Evolutionary conservation across 2,329 filamentous ascomycete species (phyloP), one percentile per base, ranked within the genome.

Genomic region (Ceratocystis papillata): DNA sequence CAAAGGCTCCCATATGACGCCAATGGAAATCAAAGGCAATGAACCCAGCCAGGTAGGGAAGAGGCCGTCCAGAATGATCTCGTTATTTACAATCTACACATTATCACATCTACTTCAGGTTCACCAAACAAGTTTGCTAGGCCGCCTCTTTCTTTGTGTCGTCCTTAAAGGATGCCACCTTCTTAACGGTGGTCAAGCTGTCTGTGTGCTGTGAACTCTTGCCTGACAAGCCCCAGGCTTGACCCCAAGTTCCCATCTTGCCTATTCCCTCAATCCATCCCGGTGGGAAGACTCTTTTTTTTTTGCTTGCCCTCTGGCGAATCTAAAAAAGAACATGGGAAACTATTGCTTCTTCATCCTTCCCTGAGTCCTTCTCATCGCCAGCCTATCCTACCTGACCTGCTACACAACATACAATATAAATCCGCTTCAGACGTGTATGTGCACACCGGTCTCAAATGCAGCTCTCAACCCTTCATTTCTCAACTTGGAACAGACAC

Each of bases 181-280:
- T 50, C 33, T 37, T 37, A 37, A 37, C 10, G 46, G 46, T 50
- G 22, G 50, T 57, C 25, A 37, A 37, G 33, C 33, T 37, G 53
- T 57, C 53, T 33, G 53, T 57, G 53, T 37, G 33, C 33, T 37
- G 33, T 37, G 33, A 37, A 37, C 33, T 37, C 33, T 37, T 37
- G 6, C 53, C 53, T 57, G 53, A 57, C 53, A 57, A 57, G 50
- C 50, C 25, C 28, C 48, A 53, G 53, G 53, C 22, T 22, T 33
- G 12, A 33, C 53, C 53, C 53, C 53, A 33, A 57, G 25, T 57
- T 57, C 3, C 53, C 53, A 57, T 37, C 33, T 63, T 57, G 45
- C 65, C 44, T 63, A 63, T 59, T 30, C 25, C 64, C 50, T 53
- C 41, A 63, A 66, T 66, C 65, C 65, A 66, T 66, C 65, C 65